Evolutionary conservation across 2,329 filamentous ascomycete species (phyloP).

Genomic region (Fusarium caatingaense): DNA sequence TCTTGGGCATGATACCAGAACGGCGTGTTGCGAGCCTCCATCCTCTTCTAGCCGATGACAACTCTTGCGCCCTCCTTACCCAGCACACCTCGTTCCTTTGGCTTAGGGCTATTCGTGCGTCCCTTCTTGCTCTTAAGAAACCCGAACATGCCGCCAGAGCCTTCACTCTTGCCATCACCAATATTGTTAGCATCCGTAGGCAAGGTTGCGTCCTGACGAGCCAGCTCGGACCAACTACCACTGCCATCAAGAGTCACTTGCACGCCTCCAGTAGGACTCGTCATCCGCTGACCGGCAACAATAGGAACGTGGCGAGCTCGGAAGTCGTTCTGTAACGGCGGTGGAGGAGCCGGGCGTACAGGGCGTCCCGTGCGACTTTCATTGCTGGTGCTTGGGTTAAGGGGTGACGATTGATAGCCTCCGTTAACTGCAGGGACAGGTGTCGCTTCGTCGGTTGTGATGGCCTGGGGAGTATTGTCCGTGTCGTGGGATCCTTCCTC

Average conservation of each 20-base stretch:
- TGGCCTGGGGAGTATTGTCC: conserved; percentile 55
- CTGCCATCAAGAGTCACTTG: conserved; percentile 91
- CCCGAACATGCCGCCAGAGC: conserved; percentile 86
- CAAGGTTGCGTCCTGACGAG: conserved; percentile 82
- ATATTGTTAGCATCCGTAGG: conserved; percentile 71
- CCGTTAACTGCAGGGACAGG: conserved; percentile 52
- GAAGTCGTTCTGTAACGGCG: conserved; percentile 62
- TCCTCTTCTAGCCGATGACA: conserved; percentile 70
- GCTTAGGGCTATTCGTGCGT: conserved; percentile 90
- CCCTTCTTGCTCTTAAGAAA: conserved; percentile 92
- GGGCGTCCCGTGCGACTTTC: conserved; percentile 44
- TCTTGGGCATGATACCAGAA: conserved; percentile 29
- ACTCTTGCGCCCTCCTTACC: conserved; percentile 94
- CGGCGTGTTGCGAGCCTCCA: conserved; percentile 31
- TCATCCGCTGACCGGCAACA: conserved; percentile 74
- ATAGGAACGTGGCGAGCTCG: conserved; percentile 61
- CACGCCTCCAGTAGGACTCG: conserved; percentile 83
- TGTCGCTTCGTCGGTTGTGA: conserved; percentile 64
- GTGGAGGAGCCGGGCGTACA: conserved; percentile 52
- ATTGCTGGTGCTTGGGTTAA: conserved; percentile 43
- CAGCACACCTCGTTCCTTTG: conserved; percentile 90
- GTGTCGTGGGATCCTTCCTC: conserved; percentile 27
- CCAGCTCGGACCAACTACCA: conserved; percentile 91
- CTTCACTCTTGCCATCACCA: conserved; percentile 63
- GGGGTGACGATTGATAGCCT: conserved; percentile 43